Conservation (phyloP, 805 yeast genomes). For the Starmerella vaccinii region DNA sequence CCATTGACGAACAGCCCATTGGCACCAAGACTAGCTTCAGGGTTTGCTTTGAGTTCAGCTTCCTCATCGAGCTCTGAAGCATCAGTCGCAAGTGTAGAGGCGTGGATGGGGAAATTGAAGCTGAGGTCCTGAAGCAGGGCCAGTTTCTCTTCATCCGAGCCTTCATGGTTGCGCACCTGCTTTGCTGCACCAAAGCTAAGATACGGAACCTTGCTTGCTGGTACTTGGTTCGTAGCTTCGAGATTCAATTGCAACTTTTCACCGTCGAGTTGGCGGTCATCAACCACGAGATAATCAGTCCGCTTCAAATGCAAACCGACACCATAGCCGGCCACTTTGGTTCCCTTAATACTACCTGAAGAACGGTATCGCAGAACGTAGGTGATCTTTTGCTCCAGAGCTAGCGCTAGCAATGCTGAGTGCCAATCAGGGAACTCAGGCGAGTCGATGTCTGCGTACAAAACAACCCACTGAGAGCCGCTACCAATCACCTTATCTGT, state of each 20-base stretch:
- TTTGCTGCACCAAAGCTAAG: conserved; percentile 24
- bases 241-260: conserved; percentile 20
- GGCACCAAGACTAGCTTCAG: conserved; percentile 27
- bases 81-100: conserved; percentile 31
- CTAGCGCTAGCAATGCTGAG: conserved; percentile 46
- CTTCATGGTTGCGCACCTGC: conserved; percentile 3
- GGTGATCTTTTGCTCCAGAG: conserved; percentile 53
- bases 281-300: conserved; percentile 56
- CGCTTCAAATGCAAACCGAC: conserved; percentile 53
- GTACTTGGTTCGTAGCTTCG: conserved; percentile 21
- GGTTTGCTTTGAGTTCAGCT: conserved; percentile 25
- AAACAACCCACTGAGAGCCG: conserved; percentile 42
- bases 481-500: conserved; percentile 60
- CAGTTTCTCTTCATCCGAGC: conserved; percentile 4
- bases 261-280: conserved; percentile 39
- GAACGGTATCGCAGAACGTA: conserved; percentile 70
- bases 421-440: conserved; percentile 47
- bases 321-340: conserved; percentile 47
- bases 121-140: conserved; percentile 28
- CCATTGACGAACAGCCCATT: conserved; percentile 56
- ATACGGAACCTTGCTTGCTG: conserved; percentile 8
- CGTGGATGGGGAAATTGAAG: conserved; percentile 47
- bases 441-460: conserved; percentile 58
- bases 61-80: conserved; percentile 26
- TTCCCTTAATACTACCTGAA: background rate